phyloP scores from a whole-genome alignment of 768 basidiomycete genomes.

The Boletus rubescentipes region DNA sequence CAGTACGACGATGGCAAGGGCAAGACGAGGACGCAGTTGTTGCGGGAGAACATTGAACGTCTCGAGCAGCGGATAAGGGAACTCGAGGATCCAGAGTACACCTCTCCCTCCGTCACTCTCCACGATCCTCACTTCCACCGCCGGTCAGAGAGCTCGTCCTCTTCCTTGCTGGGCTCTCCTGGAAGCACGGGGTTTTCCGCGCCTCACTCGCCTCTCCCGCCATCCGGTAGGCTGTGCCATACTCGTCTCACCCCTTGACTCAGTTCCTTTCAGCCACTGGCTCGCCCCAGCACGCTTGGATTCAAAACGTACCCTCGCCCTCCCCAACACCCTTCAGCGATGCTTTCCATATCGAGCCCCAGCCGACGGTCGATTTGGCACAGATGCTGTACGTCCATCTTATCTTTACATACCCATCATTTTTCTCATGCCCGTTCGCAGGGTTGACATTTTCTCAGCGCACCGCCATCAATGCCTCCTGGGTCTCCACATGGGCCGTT shows the following conservation, averaged over 20 bases:
- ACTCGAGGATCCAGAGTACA: constrained; percentile 72
- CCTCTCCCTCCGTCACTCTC: constrained; percentile 66
- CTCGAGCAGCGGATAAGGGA: constrained; percentile 72
- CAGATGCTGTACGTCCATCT: constrained; percentile 57
- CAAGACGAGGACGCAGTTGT: constrained; percentile 76
- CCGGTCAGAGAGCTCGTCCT: constrained; percentile 49
- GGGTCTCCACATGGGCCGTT: constrained; percentile 63
- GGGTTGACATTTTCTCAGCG: constrained; percentile 72
- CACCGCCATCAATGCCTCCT: constrained; percentile 76
- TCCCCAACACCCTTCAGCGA: constrained; percentile 56
- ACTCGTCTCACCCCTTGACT: neutral
- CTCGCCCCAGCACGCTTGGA: constrained; percentile 56
- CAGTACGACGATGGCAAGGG: constrained; percentile 86
- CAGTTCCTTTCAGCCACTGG: constrained; percentile 36
- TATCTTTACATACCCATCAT: constrained; percentile 2
- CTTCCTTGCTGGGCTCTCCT: constrained; percentile 51
- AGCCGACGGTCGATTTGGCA: constrained; percentile 57
- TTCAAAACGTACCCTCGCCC: constrained; percentile 47
- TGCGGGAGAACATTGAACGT: constrained; percentile 73
- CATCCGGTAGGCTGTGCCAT: constrained; percentile 42
- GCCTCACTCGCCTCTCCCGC: constrained; percentile 60
- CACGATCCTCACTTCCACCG: constrained; percentile 59
- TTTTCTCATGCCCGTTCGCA: constrained; percentile 30
- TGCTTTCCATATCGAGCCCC: constrained; percentile 43
- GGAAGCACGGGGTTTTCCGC: constrained; percentile 49